Percentiles rank a stretch among this genome's conserved stretches.
These are phyloP conservation scores for Xylariaceae sp. DNA, from an alignment of 2,329 filamentous ascomycete genomes.

Conservation along the genomic window DNA sequence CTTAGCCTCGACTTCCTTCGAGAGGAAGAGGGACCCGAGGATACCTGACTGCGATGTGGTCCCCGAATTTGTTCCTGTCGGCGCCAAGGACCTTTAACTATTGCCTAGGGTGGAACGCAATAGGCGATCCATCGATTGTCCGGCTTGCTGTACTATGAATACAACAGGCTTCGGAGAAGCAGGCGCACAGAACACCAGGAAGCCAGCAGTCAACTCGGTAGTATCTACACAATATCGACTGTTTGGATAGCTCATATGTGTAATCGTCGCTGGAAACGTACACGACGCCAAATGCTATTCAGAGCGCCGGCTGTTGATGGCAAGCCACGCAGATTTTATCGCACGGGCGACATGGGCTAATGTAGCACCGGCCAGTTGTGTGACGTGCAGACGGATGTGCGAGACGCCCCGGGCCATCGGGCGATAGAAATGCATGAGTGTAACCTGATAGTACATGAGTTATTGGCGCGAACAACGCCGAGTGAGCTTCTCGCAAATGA, in stretches of 20 bases:
- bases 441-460: no score
- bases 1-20: background rate
- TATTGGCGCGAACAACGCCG: no score
- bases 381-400: no score
- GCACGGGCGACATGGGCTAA: no score
- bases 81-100: background rate
- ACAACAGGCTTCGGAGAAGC: background rate
- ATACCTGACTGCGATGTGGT: background rate
- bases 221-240: background rate
- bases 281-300: background rate
- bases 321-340: no score
- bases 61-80: background rate
- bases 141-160: background rate
- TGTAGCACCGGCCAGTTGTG: no score
- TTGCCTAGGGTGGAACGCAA: background rate
- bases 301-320: no score
- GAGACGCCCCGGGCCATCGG: no score
- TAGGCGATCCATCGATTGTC: background rate
- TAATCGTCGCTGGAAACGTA: conserved; percentile 1
- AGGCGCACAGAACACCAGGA: background rate
- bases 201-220: background rate
- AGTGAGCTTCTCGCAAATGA: no score
- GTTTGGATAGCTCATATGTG: background rate
- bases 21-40: background rate
- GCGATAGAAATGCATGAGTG: no score